phyloP scores from a whole-genome alignment of 805 yeast species.

The Lachancea cidri region DNA sequence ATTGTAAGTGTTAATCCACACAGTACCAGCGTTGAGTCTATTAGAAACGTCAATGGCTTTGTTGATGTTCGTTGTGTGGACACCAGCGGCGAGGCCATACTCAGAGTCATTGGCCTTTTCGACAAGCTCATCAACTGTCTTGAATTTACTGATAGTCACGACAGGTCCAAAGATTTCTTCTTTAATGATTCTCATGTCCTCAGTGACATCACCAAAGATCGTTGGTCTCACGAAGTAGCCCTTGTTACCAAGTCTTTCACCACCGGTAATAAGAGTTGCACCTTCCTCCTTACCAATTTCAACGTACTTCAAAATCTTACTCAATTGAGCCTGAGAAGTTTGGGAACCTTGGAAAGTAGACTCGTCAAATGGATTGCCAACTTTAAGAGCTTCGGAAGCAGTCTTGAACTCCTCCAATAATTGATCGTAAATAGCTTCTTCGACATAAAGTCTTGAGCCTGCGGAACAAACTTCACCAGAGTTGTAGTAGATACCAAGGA shows the following conservation, averaged over 20 bases:
- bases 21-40: slow-evolving; percentile 78
- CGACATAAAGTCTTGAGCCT: slow-evolving; percentile 86
- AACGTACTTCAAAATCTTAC: slow-evolving; percentile 71
- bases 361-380: slow-evolving; percentile 82
- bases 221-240: slow-evolving; percentile 74
- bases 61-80: slow-evolving; percentile 71
- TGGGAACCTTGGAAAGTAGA: slow-evolving; percentile 88
- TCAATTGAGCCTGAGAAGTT: slow-evolving; percentile 73
- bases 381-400: slow-evolving; percentile 51
- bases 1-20: slow-evolving; percentile 89
- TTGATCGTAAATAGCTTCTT: slow-evolving; percentile 77
- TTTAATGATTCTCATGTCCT: slow-evolving; percentile 61
- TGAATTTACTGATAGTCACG: slow-evolving; percentile 76
- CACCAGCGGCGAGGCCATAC: slow-evolving; percentile 89
- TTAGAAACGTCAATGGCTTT: slow-evolving; percentile 72
- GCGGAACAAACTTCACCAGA: slow-evolving; percentile 97
- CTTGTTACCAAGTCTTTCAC: slow-evolving; percentile 52
- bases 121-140: slow-evolving; percentile 76
- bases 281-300: slow-evolving; percentile 79
- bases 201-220: slow-evolving; percentile 63
- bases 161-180: slow-evolving; percentile 93
- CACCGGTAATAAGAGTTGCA: slow-evolving; percentile 70
- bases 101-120: slow-evolving; percentile 70
- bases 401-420: slow-evolving; percentile 55
- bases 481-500: slow-evolving; percentile 83